Evolutionary conservation across 192 early-diverging fungal species (phyloP).

Genomic region (Funneliformis mosseae): DNA sequence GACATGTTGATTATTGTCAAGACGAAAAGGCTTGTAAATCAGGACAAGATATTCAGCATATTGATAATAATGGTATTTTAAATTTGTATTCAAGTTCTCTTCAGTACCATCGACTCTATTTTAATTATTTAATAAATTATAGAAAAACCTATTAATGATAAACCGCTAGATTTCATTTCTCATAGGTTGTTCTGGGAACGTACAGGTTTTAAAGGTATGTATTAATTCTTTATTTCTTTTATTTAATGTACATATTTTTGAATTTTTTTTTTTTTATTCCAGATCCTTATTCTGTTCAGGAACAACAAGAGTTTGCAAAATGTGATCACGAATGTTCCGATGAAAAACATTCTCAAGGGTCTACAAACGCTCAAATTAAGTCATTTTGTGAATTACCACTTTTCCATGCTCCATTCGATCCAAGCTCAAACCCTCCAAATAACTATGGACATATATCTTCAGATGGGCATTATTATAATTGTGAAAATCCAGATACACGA

Average conservation of each 20-base stretch:
- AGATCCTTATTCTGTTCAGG: slow-evolving; percentile 23
- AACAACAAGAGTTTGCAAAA: slow-evolving; percentile 24
- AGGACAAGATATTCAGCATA: slow-evolving; percentile 17
- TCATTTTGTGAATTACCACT: slow-evolving; percentile 19
- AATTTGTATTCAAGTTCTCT: neutral
- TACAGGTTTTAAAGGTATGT: slow-evolving; percentile 33
- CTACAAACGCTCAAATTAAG: neutral
- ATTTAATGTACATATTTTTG: neutral
- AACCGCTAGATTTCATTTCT: slow-evolving; percentile 19
- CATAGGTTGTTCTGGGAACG: slow-evolving; percentile 34
- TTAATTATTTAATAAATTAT: neutral
- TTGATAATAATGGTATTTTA: neutral
- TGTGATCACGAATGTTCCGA: slow-evolving; percentile 31
- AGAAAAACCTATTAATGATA: slow-evolving; percentile 18
- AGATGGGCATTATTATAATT: slow-evolving; percentile 36
- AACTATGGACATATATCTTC: slow-evolving; percentile 27
- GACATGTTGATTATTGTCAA: slow-evolving; percentile 37
- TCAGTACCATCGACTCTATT: neutral
- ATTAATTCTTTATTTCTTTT: neutral
- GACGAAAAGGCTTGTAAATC: slow-evolving; percentile 17
- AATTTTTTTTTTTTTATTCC: neutral
- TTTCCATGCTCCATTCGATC: slow-evolving; percentile 17
- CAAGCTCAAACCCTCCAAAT: neutral
- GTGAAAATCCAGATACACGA: slow-evolving; percentile 9
- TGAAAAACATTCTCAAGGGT: slow-evolving; percentile 8